Evolutionary conservation across 2,329 filamentous ascomycete genomes (phyloP).

Genomic region (Aspergillus tamarii): DNA sequence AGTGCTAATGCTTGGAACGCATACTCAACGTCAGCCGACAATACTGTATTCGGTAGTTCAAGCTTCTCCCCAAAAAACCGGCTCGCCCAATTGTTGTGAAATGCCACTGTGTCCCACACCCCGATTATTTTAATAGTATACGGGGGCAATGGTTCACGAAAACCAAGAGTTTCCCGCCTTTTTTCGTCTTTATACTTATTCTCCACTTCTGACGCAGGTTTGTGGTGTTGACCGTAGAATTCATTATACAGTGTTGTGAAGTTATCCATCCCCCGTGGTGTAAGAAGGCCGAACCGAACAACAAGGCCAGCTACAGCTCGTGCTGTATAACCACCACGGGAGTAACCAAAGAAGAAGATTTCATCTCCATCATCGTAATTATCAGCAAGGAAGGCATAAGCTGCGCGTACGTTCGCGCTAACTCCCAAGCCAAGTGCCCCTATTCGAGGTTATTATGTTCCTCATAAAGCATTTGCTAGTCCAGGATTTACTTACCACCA

Average conservation of each 20-base stretch:
- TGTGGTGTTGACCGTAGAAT: neutral
- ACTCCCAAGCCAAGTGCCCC: conserved; percentile 5
- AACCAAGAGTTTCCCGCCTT: neutral
- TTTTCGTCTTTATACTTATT: neutral
- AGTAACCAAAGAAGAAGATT: conserved; percentile 1
- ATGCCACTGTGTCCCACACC: conserved; percentile 8
- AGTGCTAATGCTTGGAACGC: conserved; percentile 7
- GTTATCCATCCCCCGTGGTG: conserved; percentile 9
- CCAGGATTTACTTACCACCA: neutral
- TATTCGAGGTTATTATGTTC: neutral
- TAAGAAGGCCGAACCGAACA: conserved; percentile 1
- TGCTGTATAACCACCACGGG: conserved; percentile 6
- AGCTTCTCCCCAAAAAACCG: conserved; percentile 5
- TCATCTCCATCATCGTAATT: conserved; percentile 10
- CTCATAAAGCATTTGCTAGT: neutral
- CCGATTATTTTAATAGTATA: conserved; percentile 8
- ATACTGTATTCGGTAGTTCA: conserved; percentile 3
- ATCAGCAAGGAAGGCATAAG: conserved; percentile 6
- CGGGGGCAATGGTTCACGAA: conserved; percentile 1
- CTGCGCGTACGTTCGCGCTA: conserved; percentile 4
- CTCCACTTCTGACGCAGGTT: neutral
- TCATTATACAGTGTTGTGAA: conserved; percentile 7
- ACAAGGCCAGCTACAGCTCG: conserved; percentile 7
- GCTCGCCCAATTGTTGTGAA: conserved; percentile 4
- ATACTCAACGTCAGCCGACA: conserved; percentile 4